These are phyloP conservation scores for Persicaria maculosa DNA, from an alignment of 148 eudicot genomes.

Conservation along the genomic window DNA sequence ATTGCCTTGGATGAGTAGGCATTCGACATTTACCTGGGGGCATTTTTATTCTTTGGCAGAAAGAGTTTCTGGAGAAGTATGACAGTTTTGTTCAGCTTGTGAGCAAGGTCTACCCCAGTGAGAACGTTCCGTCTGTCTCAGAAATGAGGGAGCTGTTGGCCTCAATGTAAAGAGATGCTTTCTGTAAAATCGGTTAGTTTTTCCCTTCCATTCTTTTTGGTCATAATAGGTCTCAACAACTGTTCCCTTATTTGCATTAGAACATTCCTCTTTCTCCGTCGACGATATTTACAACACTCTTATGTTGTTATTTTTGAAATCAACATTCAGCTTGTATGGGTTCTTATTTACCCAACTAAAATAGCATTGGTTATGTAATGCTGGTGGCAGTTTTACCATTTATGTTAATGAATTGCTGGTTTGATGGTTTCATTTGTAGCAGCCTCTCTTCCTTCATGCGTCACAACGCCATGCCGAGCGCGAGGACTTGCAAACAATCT, in stretches of 20 bases:
- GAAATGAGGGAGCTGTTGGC: constrained; percentile 87
- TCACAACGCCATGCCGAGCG: not conserved
- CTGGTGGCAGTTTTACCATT: no score
- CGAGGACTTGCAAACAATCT: not conserved
- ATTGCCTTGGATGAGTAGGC: not conserved
- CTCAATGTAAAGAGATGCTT: constrained; percentile 34
- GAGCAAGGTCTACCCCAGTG: constrained; percentile 69
- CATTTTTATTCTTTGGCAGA: constrained; percentile 37
- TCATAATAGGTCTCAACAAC: not conserved
- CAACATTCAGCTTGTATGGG: not conserved
- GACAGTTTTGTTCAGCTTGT: constrained; percentile 86
- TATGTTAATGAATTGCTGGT: not conserved
- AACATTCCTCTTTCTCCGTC: not conserved
- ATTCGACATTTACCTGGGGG: not conserved
- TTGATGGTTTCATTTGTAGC: not conserved
- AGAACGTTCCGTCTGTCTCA: constrained; percentile 60
- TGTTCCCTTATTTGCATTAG: not conserved
- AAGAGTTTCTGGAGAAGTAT: constrained; percentile 89
- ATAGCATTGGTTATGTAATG: not conserved
- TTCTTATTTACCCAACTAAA: not conserved
- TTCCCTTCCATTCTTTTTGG: no score
- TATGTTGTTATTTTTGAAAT: not conserved
- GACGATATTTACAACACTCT: not conserved
- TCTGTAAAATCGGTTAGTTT: not conserved
- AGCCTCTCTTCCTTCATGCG: not conserved